Evolutionary conservation across 352 stramenopile genomes (phyloP).

Genomic region (Phytophthora chlamydospora): DNA sequence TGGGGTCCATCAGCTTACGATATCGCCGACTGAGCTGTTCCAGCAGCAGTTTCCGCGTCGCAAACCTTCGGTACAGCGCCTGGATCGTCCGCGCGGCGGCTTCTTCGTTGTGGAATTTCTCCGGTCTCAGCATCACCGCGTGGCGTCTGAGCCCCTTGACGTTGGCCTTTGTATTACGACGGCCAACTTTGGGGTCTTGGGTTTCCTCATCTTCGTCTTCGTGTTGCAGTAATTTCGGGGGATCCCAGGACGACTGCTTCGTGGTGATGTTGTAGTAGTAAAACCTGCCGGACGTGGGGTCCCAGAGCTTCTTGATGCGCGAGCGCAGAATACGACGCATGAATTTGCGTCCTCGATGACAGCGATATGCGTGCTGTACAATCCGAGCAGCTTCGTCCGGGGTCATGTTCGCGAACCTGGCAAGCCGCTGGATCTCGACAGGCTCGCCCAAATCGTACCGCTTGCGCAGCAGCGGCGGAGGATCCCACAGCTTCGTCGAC

Average conservation of each 20-base stretch:
- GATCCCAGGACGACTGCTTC: constrained; percentile 74
- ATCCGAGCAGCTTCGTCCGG: constrained; percentile 59
- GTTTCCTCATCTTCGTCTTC: constrained; percentile 30
- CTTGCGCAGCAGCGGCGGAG: constrained; percentile 49
- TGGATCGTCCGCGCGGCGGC: constrained; percentile 66
- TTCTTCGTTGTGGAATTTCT: constrained; percentile 46
- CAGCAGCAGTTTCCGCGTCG: constrained; percentile 46
- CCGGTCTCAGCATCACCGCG: constrained; percentile 17
- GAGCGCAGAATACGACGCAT: constrained; percentile 50
- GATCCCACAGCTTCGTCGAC: constrained; percentile 31
- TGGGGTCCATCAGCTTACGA: constrained; percentile 60
- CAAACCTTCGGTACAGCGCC: constrained; percentile 61
- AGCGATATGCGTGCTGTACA: constrained; percentile 58
- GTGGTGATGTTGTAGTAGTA: constrained; percentile 84
- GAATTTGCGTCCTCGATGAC: constrained; percentile 45
- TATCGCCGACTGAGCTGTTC: constrained; percentile 55
- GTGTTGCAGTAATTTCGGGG: constrained; percentile 49
- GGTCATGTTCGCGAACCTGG: constrained; percentile 53
- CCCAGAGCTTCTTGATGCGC: constrained; percentile 64
- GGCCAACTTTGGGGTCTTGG: constrained; percentile 4
- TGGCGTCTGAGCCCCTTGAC: constrained; percentile 8
- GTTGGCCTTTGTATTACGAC: background rate
- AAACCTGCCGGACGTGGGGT: constrained; percentile 48
- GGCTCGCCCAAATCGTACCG: constrained; percentile 71
- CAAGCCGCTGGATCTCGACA: constrained; percentile 61